Evolutionary conservation across 495 filamentous ascomycete genomes (phyloP).

Genomic region (Podospora australis): DNA sequence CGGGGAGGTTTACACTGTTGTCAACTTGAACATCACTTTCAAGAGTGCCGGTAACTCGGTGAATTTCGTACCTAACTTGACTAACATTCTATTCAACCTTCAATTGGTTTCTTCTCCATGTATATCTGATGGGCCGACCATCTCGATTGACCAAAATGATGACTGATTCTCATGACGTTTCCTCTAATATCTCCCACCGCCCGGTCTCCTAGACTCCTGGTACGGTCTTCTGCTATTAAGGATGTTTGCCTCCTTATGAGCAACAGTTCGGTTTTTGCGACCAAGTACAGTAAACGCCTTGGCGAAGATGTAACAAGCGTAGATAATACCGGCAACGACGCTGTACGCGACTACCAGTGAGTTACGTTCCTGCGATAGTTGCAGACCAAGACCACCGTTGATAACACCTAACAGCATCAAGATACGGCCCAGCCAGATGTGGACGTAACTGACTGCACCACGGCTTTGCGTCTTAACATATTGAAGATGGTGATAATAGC

Average conservation of each 20-base stretch:
- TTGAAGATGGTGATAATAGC: slow-evolving; percentile 56
- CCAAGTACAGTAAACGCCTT: slow-evolving; percentile 10
- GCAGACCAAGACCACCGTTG: slow-evolving; percentile 64
- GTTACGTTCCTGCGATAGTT: slow-evolving; percentile 36
- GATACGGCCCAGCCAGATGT: slow-evolving; percentile 64
- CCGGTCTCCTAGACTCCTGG: slow-evolving; percentile 1
- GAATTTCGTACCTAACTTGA: no score
- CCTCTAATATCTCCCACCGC: slow-evolving; percentile 1
- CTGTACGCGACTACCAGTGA: slow-evolving; percentile 52
- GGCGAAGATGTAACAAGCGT: slow-evolving; percentile 33
- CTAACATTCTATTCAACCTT: no score
- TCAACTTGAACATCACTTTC: no score
- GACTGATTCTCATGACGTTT: no score
- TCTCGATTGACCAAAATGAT: not conserved
- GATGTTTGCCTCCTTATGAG: not conserved
- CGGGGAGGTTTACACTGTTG: no score
- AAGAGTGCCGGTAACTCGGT: no score
- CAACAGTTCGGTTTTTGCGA: not conserved
- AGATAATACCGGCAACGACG: slow-evolving; percentile 52
- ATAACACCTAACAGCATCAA: slow-evolving; percentile 59
- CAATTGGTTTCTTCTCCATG: no score
- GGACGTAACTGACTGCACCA: slow-evolving; percentile 49
- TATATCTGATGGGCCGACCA: no score
- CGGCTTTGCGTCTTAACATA: slow-evolving; percentile 44
- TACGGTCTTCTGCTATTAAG: slow-evolving; percentile 4